phyloP scores from a whole-genome alignment of 192 early-diverging fungal genomes.

The Gorgonomyces haynaldii region DNA sequence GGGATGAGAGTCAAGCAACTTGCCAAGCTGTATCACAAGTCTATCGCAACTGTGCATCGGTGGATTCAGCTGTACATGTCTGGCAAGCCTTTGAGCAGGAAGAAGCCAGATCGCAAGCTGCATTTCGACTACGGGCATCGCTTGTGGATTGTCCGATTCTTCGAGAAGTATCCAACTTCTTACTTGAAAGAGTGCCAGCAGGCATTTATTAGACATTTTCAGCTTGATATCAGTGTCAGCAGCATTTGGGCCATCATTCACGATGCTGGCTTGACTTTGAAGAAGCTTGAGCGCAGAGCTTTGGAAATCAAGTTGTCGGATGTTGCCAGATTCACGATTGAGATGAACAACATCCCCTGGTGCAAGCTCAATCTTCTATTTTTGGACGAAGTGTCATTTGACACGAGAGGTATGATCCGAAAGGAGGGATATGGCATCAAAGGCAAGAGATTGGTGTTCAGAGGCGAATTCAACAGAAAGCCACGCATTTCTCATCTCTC shows the following conservation, averaged over 20 bases:
- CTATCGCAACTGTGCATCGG: background rate
- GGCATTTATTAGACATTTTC: background rate
- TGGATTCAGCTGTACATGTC: background rate
- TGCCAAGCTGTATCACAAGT: background rate
- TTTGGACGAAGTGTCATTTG: slow-evolving; percentile 17
- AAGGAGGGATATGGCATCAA: slow-evolving; percentile 7
- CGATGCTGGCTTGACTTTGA: slow-evolving; percentile 9
- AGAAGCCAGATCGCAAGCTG: too few relatives aligned
- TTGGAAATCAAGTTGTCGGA: slow-evolving; percentile 11
- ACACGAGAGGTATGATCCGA: slow-evolving; percentile 12
- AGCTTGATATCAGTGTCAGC: background rate
- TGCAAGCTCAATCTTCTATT: slow-evolving; percentile 12
- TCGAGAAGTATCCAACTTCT: background rate
- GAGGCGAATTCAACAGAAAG: slow-evolving; percentile 8
- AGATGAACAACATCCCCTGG: slow-evolving; percentile 9
- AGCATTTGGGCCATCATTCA: background rate
- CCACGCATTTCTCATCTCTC: slow-evolving; percentile 11
- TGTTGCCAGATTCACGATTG: slow-evolving; percentile 5
- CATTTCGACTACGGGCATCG: too few relatives aligned
- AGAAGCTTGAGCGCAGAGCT: slow-evolving; percentile 13
- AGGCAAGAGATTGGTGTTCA: slow-evolving; percentile 2
- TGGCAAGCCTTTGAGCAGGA: background rate
- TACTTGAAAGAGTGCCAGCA: background rate
- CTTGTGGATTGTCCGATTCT: background rate
- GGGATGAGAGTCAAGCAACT: background rate